Conservation (phyloP, 768 basidiomycete species). For the Lactarius akahatsu region DNA sequence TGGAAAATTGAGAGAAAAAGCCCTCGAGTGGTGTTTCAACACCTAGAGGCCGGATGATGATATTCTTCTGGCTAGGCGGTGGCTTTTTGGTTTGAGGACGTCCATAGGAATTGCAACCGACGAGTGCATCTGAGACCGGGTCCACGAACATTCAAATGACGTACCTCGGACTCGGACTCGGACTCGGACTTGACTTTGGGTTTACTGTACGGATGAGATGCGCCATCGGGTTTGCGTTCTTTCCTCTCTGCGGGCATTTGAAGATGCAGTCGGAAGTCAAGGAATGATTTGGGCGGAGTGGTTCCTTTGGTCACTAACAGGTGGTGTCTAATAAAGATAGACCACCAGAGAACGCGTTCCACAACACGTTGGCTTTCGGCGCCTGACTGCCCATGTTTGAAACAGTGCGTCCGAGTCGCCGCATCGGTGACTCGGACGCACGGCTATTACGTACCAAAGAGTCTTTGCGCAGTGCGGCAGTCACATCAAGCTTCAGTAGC, state of each 20-base stretch:
- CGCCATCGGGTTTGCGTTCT: neutral
- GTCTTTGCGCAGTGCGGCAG: too few species aligned
- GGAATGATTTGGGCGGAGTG: neutral
- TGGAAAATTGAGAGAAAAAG: constrained; percentile 28
- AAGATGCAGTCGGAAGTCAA: too few species aligned
- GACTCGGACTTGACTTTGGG: neutral
- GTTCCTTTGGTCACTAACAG: neutral
- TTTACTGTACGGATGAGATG: neutral
- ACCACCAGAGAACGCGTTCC: too few species aligned
- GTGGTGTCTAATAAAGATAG: neutral
- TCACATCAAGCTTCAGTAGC: too few species aligned
- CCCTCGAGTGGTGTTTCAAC: constrained; percentile 7
- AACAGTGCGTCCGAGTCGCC: too few species aligned
- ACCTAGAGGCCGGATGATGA: neutral
- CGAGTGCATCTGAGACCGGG: neutral
- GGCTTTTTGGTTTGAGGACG: neutral
- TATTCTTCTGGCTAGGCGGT: neutral
- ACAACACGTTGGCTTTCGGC: neutral
- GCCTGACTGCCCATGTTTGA: neutral
- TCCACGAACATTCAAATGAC: neutral
- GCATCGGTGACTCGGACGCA: neutral
- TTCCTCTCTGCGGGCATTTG: constrained; percentile 1
- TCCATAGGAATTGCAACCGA: neutral
- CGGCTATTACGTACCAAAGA: neutral
- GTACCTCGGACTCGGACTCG: neutral